Evolutionary conservation across 169 alveolate species (phyloP).

Genomic region (Plasmodium inui): DNA sequence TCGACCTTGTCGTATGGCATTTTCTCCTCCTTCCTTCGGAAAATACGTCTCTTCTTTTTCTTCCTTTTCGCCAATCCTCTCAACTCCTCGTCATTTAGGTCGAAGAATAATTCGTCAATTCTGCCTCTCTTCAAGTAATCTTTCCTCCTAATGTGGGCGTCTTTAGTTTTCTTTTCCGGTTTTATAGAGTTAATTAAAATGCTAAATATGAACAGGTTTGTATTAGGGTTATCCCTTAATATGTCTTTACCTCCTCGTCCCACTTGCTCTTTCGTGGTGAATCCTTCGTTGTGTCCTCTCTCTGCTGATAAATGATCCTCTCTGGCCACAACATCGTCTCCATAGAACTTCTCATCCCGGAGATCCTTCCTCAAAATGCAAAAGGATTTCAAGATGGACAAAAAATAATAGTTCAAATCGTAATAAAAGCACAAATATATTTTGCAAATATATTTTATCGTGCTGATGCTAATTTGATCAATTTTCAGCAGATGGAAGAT

Average conservation of each 20-base stretch:
- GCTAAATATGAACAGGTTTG: slow-evolving; percentile 34
- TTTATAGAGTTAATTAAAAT: slow-evolving; percentile 67
- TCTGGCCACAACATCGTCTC: not conserved
- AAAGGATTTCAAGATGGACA: slow-evolving; percentile 5
- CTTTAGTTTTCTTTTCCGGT: slow-evolving; percentile 42
- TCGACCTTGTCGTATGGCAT: not conserved
- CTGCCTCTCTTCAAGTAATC: slow-evolving; percentile 10
- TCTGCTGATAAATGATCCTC: not conserved
- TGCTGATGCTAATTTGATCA: not conserved
- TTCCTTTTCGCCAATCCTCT: not conserved
- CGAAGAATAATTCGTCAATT: slow-evolving; percentile 22
- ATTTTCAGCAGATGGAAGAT: slow-evolving; percentile 19
- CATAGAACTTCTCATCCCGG: not conserved
- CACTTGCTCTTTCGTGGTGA: not conserved
- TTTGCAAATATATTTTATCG: slow-evolving; percentile 54
- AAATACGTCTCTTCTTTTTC: slow-evolving; percentile 11
- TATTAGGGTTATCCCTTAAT: not conserved
- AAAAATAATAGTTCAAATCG: slow-evolving; percentile 38
- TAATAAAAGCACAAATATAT: slow-evolving; percentile 44
- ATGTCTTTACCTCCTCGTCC: not conserved
- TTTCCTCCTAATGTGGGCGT: slow-evolving; percentile 7
- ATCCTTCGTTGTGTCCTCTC: not conserved
- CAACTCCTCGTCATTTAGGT: slow-evolving; percentile 38
- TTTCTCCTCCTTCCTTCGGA: not conserved
- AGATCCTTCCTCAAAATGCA: not conserved